Percentiles rank a stretch among this genome's conserved stretches.
Evolutionary conservation across 306 rosid species (phyloP).

Genomic region (Fagus sylvatica): DNA sequence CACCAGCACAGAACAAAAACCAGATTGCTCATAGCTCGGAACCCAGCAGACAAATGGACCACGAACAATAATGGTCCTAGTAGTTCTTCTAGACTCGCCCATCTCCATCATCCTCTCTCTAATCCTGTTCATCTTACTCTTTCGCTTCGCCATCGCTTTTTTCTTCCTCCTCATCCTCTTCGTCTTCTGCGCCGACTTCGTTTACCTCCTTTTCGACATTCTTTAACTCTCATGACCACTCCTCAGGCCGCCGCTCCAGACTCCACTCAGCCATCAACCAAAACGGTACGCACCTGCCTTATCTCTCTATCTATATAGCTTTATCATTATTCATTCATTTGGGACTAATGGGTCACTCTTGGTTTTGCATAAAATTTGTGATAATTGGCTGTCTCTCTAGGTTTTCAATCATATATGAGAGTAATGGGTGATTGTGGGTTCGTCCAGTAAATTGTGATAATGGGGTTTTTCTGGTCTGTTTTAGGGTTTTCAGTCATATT

Average conservation of each 20-base stretch:
- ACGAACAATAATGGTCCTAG: slow-evolving; percentile 22
- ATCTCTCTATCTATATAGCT: neutral
- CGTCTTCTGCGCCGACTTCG: slow-evolving; percentile 46
- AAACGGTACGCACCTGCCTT: slow-evolving; percentile 51
- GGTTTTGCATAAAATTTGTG: neutral
- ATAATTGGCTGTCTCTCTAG: neutral
- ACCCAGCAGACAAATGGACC: slow-evolving; percentile 18
- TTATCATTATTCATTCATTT: neutral
- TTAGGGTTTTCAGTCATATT: neutral
- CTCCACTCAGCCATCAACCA: slow-evolving; percentile 33
- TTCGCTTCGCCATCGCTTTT: slow-evolving; percentile 53
- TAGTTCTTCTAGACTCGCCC: slow-evolving; percentile 57
- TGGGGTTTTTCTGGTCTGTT: neutral
- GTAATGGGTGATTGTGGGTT: neutral
- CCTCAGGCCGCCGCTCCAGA: slow-evolving; percentile 36
- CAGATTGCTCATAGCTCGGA: slow-evolving; percentile 39
- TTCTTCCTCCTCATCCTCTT: slow-evolving; percentile 52
- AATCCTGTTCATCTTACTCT: slow-evolving; percentile 46
- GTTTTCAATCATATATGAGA: neutral
- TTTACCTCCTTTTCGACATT: slow-evolving; percentile 47
- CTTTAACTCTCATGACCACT: slow-evolving; percentile 49
- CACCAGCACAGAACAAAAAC: slow-evolving; percentile 26
- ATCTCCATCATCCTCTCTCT: slow-evolving; percentile 49
- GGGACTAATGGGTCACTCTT: neutral
- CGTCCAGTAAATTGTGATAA: neutral